A percentile compares a stretch with the other conserved stretches of the same genome.
These are phyloP conservation scores for Geum urbanum DNA, from an alignment of 306 rosid species.

Conservation along the genomic window DNA sequence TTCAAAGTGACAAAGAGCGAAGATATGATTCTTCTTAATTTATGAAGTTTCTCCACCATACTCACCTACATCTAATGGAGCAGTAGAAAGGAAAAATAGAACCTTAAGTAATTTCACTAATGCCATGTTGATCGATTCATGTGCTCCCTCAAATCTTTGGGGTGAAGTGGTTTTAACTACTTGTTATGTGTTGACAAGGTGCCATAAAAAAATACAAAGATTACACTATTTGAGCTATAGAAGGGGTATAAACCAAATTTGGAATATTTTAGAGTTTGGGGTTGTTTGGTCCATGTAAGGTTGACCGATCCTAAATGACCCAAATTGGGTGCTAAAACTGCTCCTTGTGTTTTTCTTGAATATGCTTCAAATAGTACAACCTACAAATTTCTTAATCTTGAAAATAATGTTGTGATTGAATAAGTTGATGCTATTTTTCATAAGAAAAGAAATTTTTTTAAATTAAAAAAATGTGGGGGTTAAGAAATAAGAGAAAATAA, in stretches of 20 bases:
- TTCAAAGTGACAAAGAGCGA: not conserved
- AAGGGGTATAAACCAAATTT: slow-evolving; percentile 10
- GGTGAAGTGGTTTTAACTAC: too few species aligned
- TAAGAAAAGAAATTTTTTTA: slow-evolving; percentile 2
- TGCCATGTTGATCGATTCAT: too few species aligned
- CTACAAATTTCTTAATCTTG: not conserved
- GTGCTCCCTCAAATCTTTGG: too few species aligned
- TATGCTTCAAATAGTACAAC: not conserved
- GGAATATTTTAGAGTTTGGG: not conserved
- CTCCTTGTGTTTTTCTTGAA: not conserved
- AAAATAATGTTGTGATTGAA: not conserved
- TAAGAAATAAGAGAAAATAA: not conserved
- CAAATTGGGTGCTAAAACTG: not conserved
- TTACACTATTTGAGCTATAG: too few species aligned
- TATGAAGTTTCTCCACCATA: not conserved
- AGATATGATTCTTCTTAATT: not conserved
- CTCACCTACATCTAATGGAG: not conserved
- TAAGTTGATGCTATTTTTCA: not conserved
- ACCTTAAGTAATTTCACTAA: not conserved
- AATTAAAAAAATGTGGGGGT: not conserved
- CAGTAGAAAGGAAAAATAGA: too few species aligned
- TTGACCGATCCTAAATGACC: not conserved
- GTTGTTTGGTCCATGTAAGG: not conserved
- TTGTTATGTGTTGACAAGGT: too few species aligned
- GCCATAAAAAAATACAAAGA: too few species aligned